Percentiles rank a stretch among this genome's conserved stretches.
These are phyloP conservation scores for Boletellus ananiceps DNA, from an alignment of 768 basidiomycete genomes.

Conservation along the genomic window DNA sequence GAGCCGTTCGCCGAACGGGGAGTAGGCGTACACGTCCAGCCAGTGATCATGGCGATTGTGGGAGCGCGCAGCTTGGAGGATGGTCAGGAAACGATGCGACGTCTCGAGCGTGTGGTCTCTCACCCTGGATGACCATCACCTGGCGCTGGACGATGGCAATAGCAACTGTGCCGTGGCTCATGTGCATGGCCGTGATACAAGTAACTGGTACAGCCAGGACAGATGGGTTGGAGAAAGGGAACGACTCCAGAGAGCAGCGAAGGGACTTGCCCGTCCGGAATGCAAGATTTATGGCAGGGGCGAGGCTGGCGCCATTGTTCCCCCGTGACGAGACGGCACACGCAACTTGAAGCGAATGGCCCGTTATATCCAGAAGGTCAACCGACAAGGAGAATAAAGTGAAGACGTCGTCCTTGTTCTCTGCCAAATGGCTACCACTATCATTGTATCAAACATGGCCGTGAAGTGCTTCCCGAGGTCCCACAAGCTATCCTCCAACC, in stretches of 20 bases:
- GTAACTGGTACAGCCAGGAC: conserved; percentile 14
- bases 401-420: too few species aligned
- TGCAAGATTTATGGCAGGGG: too few species aligned
- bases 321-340: too few species aligned
- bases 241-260: neutral
- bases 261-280: too few species aligned
- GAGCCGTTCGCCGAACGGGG: conserved; percentile 59
- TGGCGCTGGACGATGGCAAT: conserved; percentile 66
- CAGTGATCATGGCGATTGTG: conserved; percentile 53
- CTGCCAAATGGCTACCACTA: too few species aligned
- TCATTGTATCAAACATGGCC: too few species aligned
- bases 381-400: too few species aligned
- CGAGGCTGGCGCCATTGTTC: too few species aligned
- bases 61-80: conserved; percentile 47
- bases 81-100: conserved; percentile 2
- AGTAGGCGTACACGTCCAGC: conserved; percentile 62
- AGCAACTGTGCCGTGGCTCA: conserved; percentile 58
- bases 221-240: neutral
- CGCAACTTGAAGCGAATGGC: too few species aligned
- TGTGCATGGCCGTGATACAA: neutral
- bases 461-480: too few species aligned
- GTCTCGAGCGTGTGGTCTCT: neutral
- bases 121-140: conserved; percentile 67
- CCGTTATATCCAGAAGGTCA: too few species aligned
- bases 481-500: too few species aligned